phyloP scores from a whole-genome alignment of 139 green algal species.

The Volvox reticuliferus region DNA sequence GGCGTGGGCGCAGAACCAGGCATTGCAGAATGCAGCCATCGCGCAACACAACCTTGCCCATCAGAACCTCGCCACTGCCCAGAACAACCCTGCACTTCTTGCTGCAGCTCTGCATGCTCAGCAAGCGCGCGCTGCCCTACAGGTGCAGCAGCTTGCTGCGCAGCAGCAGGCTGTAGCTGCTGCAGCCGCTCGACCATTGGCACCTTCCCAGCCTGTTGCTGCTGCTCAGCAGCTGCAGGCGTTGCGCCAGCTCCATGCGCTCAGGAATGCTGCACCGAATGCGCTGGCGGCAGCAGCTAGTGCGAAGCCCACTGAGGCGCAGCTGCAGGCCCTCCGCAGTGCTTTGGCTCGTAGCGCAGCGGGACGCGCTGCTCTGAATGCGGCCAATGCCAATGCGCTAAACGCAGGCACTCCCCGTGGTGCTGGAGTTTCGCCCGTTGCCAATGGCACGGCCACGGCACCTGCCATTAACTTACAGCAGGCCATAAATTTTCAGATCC shows the following conservation, averaged over 20 bases:
- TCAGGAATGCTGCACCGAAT: slow-evolving; percentile 14
- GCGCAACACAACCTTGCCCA: slow-evolving; percentile 44
- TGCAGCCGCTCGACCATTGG: neutral
- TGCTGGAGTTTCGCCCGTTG: neutral
- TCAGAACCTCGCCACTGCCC: slow-evolving; percentile 31
- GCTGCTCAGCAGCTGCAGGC: slow-evolving; percentile 47
- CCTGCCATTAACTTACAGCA: slow-evolving; percentile 42
- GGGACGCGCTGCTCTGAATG: slow-evolving; percentile 21
- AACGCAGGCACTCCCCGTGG: neutral
- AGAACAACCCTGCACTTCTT: slow-evolving; percentile 38
- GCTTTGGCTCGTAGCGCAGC: slow-evolving; percentile 24
- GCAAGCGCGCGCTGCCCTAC: slow-evolving; percentile 22
- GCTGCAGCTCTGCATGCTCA: slow-evolving; percentile 43
- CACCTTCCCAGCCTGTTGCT: neutral
- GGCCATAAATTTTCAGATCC: slow-evolving; percentile 46
- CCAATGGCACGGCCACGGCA: neutral
- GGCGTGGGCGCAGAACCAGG: slow-evolving; percentile 46
- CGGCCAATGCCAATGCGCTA: slow-evolving; percentile 26
- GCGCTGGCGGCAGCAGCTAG: neutral
- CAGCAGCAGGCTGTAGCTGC: slow-evolving; percentile 43
- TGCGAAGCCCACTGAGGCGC: slow-evolving; percentile 40
- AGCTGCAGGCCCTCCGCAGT: slow-evolving; percentile 36
- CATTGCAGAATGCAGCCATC: slow-evolving; percentile 34
- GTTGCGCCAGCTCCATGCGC: slow-evolving; percentile 45
- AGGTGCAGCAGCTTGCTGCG: slow-evolving; percentile 42